Evolutionary conservation across 306 rosid genomes (phyloP).

Genomic region (Castanea sativa): DNA sequence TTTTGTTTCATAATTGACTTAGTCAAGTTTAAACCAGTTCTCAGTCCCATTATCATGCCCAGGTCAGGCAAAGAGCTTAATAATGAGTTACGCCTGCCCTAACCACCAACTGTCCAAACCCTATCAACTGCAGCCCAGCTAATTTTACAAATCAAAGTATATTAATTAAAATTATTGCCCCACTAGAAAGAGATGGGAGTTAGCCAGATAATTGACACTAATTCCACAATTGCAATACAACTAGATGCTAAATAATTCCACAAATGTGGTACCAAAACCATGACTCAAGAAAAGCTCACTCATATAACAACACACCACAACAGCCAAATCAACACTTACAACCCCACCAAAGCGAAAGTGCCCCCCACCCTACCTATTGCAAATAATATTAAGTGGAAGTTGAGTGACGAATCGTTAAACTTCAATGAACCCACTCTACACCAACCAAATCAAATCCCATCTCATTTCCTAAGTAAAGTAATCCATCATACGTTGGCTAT

Average conservation of each 20-base stretch:
- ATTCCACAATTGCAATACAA: neutral
- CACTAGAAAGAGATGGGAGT: too few species aligned
- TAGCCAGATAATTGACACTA: neutral
- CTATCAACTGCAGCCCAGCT: too few species aligned
- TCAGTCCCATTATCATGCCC: too few species aligned
- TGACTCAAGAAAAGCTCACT: constrained; percentile 46
- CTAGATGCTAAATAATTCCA: constrained; percentile 30
- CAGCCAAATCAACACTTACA: constrained; percentile 49
- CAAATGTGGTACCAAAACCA: constrained; percentile 39
- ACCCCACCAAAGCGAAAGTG: constrained; percentile 38
- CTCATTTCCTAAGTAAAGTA: constrained; percentile 3
- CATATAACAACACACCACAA: constrained; percentile 60
- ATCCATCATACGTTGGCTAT: constrained; percentile 16
- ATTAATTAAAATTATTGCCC: too few species aligned
- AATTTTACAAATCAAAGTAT: too few species aligned
- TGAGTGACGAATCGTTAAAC: constrained; percentile 31
- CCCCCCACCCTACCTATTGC: constrained; percentile 34
- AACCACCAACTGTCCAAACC: too few species aligned
- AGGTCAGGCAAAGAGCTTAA: too few species aligned
- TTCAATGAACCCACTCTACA: constrained; percentile 17
- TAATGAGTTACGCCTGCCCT: too few species aligned
- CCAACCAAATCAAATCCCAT: constrained; percentile 30
- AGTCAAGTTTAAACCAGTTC: too few species aligned
- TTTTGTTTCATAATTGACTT: too few species aligned
- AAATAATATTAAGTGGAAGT: constrained; percentile 42